phyloP scores from a whole-genome alignment of 2,329 filamentous ascomycete genomes.

The Sclerotinia borealis region DNA sequence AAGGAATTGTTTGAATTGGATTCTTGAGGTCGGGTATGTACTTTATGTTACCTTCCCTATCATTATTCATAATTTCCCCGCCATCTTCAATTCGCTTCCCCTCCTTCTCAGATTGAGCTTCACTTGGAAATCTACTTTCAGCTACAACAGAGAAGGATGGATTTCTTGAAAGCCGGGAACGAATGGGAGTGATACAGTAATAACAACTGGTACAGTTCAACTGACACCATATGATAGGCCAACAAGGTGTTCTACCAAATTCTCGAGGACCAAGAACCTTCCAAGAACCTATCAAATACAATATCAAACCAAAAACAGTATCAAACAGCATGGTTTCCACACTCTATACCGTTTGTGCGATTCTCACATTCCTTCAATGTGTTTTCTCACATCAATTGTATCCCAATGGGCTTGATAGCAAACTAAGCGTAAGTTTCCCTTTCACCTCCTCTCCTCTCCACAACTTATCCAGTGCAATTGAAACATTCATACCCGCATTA shows the following conservation, averaged over 20 bases:
- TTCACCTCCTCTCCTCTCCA: background rate
- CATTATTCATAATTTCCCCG: background rate
- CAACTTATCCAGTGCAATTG: background rate
- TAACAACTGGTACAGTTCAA: background rate
- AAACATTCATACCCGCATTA: background rate
- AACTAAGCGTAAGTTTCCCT: background rate
- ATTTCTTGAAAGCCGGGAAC: background rate
- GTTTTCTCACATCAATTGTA: background rate
- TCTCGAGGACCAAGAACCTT: background rate
- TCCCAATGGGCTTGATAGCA: background rate
- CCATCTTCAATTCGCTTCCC: background rate
- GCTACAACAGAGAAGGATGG: too few relatives aligned
- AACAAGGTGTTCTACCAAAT: background rate
- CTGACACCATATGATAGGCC: background rate
- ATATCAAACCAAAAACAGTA: background rate
- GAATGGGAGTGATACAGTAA: background rate
- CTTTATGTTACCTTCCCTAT: background rate
- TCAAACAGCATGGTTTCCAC: background rate
- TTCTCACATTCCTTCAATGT: background rate
- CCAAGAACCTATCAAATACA: too few relatives aligned
- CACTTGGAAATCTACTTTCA: background rate
- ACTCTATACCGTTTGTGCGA: background rate
- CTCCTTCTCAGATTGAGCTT: too few relatives aligned
- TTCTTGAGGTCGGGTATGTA: background rate
- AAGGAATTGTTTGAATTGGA: background rate